phyloP scores from a whole-genome alignment of 495 filamentous ascomycete species.

The Tuber borchii region DNA sequence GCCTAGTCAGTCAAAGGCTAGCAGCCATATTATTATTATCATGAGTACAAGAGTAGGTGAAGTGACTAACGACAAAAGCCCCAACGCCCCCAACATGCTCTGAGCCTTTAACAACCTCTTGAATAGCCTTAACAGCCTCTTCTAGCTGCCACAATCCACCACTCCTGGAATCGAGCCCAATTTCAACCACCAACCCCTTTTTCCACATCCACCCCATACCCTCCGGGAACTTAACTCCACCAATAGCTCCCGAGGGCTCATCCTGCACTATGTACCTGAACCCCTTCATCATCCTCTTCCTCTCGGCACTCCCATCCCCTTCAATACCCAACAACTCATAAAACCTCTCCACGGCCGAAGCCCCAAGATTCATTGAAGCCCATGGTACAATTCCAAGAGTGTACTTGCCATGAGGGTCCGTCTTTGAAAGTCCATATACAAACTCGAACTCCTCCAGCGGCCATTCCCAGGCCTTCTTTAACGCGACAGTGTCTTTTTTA shows the following conservation, averaged over 20 bases:
- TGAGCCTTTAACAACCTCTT: constrained; percentile 10
- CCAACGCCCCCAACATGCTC: constrained; percentile 9
- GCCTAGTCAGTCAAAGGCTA: constrained; percentile 47
- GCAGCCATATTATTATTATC: background rate
- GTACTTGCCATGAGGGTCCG: background rate
- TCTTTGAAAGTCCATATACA: constrained; percentile 50
- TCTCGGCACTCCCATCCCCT: background rate
- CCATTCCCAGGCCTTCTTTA: constrained; percentile 38
- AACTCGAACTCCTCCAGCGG: constrained; percentile 66
- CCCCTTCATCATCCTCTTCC: constrained; percentile 18
- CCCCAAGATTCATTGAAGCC: constrained; percentile 67
- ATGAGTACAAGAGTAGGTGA: background rate
- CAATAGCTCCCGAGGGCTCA: constrained; percentile 59
- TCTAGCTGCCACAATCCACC: constrained; percentile 67
- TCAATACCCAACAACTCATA: constrained; percentile 8
- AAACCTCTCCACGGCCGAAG: constrained; percentile 41
- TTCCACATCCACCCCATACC: constrained; percentile 61
- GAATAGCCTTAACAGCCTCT: constrained; percentile 47
- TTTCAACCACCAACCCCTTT: constrained; percentile 62
- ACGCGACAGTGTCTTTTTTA: constrained; percentile 4
- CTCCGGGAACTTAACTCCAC: constrained; percentile 56
- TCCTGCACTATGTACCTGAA: constrained; percentile 71
- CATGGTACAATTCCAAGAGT: constrained; percentile 64
- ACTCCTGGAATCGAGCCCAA: constrained; percentile 68
- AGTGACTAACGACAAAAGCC: constrained; percentile 42